Conservation (phyloP, 768 basidiomycete genomes). For the Pulveroboletus frians region DNA sequence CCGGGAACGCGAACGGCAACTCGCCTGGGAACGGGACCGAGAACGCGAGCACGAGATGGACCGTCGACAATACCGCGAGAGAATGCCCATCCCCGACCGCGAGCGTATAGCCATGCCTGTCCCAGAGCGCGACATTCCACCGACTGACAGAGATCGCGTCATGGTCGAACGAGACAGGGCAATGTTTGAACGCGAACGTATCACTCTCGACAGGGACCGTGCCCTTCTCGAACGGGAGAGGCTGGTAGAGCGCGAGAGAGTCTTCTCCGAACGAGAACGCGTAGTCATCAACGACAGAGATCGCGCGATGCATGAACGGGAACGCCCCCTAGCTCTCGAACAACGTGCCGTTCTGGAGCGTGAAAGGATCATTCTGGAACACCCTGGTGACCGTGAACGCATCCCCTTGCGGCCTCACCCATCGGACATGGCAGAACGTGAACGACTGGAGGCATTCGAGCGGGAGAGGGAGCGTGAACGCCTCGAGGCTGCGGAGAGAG, state of each 20-base stretch:
- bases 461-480: constrained; percentile 32
- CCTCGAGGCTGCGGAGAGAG: constrained; percentile 25
- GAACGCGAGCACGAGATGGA: constrained; percentile 25
- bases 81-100: constrained; percentile 19
- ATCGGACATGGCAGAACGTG: constrained; percentile 22
- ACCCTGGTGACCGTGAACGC: constrained; percentile 24
- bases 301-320: constrained; percentile 22
- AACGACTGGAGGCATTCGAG: constrained; percentile 28
- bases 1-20: constrained; percentile 27
- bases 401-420: constrained; percentile 18
- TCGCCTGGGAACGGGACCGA: constrained; percentile 27
- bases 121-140: constrained; percentile 17
- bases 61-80: constrained; percentile 26
- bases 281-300: constrained; percentile 23
- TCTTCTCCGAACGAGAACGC: constrained; percentile 21
- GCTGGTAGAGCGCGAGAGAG: constrained; percentile 19
- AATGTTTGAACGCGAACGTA: constrained; percentile 23
- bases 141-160: constrained; percentile 22
- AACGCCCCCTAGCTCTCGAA: constrained; percentile 16
- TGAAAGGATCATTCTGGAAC: constrained; percentile 20
- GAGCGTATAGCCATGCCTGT: constrained; percentile 17
- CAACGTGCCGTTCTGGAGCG: constrained; percentile 17
- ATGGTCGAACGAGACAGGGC: constrained; percentile 20
- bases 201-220: constrained; percentile 20
- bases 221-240: constrained; percentile 19